These are phyloP conservation scores for Yamadazyma diospyri DNA, from an alignment of 1,139 yeast species.

Conservation along the genomic window DNA sequence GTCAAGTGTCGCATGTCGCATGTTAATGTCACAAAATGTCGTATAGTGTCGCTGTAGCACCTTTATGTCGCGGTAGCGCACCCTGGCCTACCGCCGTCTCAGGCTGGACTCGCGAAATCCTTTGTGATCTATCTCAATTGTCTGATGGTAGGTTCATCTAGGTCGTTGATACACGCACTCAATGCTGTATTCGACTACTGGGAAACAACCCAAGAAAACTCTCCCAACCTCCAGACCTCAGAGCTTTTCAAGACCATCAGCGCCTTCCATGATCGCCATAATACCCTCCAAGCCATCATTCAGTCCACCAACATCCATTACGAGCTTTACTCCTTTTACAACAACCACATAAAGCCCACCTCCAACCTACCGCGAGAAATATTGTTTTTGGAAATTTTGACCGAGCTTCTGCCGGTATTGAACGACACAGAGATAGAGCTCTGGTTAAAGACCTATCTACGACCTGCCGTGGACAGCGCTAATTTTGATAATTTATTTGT, in stretches of 20 bases:
- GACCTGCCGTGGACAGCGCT: constrained; percentile 60
- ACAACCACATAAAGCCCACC: constrained; percentile 30
- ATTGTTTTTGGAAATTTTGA: constrained; percentile 46
- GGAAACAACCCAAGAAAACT: constrained; percentile 15
- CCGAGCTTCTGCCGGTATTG: constrained; percentile 35
- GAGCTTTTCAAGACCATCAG: constrained; percentile 12
- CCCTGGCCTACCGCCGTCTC: too few species aligned
- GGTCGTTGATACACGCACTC: constrained; percentile 30
- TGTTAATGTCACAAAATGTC: too few species aligned
- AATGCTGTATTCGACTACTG: constrained; percentile 27
- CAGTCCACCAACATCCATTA: constrained; percentile 44
- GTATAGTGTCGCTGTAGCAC: too few species aligned
- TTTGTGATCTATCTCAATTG: too few species aligned
- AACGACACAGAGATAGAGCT: constrained; percentile 36
- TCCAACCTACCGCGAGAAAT: constrained; percentile 33
- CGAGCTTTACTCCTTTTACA: constrained; percentile 45
- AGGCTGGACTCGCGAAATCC: too few species aligned
- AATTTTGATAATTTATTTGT: constrained; percentile 45
- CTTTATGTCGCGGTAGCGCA: too few species aligned
- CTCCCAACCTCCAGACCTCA: constrained; percentile 13
- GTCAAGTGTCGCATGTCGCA: too few species aligned
- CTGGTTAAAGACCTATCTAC: constrained; percentile 54
- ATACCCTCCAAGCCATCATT: constrained; percentile 31
- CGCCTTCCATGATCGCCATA: constrained; percentile 35
- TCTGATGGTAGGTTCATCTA: constrained; percentile 23